phyloP scores from a whole-genome alignment of 1,139 yeast species.

The Komagataea norvegica region DNA sequence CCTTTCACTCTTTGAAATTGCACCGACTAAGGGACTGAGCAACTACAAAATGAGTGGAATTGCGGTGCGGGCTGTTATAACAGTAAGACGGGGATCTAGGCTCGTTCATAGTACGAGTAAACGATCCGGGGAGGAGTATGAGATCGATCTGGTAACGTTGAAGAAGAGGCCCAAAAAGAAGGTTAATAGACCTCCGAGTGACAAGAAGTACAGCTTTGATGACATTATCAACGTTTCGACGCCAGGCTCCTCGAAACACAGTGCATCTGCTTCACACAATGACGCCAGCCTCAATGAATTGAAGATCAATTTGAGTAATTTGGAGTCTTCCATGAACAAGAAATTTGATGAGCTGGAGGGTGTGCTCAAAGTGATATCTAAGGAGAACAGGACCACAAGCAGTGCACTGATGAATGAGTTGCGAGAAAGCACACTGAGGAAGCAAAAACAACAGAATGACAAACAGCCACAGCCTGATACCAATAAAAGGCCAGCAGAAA shows the following conservation, averaged over 20 bases:
- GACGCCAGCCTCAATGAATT: slow-evolving; percentile 8
- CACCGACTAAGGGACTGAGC: too few relatives aligned
- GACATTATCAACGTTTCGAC: slow-evolving; percentile 8
- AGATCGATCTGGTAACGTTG: slow-evolving; percentile 18
- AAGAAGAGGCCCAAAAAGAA: slow-evolving; percentile 12
- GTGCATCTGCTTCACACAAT: background rate
- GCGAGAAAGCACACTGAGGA: background rate
- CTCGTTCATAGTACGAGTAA: background rate
- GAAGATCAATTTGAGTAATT: slow-evolving; percentile 10
- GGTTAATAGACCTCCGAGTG: background rate
- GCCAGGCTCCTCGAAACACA: background rate
- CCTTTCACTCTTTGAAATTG: too few relatives aligned
- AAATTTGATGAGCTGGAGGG: slow-evolving; percentile 13
- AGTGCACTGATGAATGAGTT: slow-evolving; percentile 6
- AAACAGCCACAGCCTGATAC: background rate
- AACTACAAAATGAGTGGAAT: too few relatives aligned
- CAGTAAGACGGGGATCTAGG: too few relatives aligned
- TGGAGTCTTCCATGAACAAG: slow-evolving; percentile 8
- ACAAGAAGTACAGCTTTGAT: background rate
- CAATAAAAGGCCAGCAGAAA: background rate
- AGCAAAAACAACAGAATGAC: background rate
- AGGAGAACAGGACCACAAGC: slow-evolving; percentile 9
- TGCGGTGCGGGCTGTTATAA: too few relatives aligned
- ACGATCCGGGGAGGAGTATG: slow-evolving; percentile 12
- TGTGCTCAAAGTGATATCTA: slow-evolving; percentile 17